Conservation (phyloP, 257 asterid species). For the Knoxia roxburghii region DNA sequence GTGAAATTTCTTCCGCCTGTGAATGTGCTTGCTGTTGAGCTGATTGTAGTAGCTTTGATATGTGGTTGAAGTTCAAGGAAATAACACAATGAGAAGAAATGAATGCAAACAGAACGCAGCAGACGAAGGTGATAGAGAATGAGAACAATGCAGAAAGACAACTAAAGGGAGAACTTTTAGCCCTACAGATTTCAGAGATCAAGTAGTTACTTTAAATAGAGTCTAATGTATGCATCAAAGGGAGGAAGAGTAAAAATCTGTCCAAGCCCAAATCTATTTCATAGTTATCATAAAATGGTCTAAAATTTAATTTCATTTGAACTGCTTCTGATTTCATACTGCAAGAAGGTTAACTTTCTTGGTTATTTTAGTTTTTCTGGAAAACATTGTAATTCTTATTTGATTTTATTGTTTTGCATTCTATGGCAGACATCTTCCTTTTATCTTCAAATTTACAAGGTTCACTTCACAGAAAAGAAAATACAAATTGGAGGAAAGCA, state of each 20-base stretch:
- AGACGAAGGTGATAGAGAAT: neutral
- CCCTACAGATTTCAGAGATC: neutral
- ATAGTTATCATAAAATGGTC: neutral
- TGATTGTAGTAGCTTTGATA: too few species aligned
- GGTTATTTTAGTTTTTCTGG: neutral
- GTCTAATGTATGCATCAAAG: neutral
- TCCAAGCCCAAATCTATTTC: too few species aligned
- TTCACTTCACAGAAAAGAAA: slow-evolving; percentile 69
- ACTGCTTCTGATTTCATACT: neutral
- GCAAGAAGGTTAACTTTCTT: neutral
- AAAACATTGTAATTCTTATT: slow-evolving; percentile 1
- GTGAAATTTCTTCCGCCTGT: neutral
- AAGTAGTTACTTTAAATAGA: neutral
- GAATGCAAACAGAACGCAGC: too few species aligned
- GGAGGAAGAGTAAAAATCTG: neutral
- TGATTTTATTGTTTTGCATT: neutral
- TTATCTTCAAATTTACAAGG: slow-evolving; percentile 82
- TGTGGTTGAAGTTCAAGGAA: neutral
- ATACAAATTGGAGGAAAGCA: slow-evolving; percentile 92
- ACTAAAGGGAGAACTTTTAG: neutral
- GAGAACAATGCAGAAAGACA: neutral
- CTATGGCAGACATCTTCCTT: slow-evolving; percentile 85
- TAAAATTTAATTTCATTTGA: too few species aligned
- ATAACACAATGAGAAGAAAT: neutral
- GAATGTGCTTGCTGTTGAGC: neutral